phyloP scores from a whole-genome alignment of 805 yeast species.

The Yarrowia hollandica region DNA sequence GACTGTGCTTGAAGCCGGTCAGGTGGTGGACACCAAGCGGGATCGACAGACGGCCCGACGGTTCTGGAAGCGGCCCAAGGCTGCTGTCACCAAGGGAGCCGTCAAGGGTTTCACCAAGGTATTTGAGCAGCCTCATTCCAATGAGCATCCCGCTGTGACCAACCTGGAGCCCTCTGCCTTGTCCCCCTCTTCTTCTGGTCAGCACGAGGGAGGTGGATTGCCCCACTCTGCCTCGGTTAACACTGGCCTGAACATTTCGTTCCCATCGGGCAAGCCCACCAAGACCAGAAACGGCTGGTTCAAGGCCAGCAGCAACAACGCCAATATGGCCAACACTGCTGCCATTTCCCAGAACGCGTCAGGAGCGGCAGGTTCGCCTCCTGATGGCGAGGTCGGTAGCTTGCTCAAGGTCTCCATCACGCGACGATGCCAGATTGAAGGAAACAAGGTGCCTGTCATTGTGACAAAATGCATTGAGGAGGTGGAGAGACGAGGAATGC shows the following conservation, averaged over 20 bases:
- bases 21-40: slow-evolving; percentile 34
- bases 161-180: slow-evolving; percentile 21
- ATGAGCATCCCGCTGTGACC: slow-evolving; percentile 26
- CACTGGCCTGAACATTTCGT: slow-evolving; percentile 34
- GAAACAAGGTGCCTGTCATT: slow-evolving; percentile 64
- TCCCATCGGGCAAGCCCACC: slow-evolving; percentile 30
- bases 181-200: slow-evolving; percentile 9
- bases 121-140: slow-evolving; percentile 37
- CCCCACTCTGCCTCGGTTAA: slow-evolving; percentile 4
- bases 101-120: slow-evolving; percentile 41
- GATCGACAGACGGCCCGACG: slow-evolving; percentile 35
- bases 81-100: slow-evolving; percentile 42
- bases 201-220: background rate
- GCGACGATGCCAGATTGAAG: slow-evolving; percentile 62
- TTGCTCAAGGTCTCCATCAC: slow-evolving; percentile 59
- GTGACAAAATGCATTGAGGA: slow-evolving; percentile 70
- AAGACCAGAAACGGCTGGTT: slow-evolving; percentile 34
- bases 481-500: slow-evolving; percentile 75
- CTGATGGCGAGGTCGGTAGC: slow-evolving; percentile 33
- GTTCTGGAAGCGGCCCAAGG: slow-evolving; percentile 44
- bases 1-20: slow-evolving; percentile 37
- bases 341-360: slow-evolving; percentile 30
- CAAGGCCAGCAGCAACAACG: slow-evolving; percentile 13
- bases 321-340: background rate
- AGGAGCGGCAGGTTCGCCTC: slow-evolving; percentile 12